A percentile compares a stretch with the other conserved stretches of the same genome.
phyloP scores from a whole-genome alignment of 2,329 filamentous ascomycete genomes.

The Beauveria scarabaeidicola region DNA sequence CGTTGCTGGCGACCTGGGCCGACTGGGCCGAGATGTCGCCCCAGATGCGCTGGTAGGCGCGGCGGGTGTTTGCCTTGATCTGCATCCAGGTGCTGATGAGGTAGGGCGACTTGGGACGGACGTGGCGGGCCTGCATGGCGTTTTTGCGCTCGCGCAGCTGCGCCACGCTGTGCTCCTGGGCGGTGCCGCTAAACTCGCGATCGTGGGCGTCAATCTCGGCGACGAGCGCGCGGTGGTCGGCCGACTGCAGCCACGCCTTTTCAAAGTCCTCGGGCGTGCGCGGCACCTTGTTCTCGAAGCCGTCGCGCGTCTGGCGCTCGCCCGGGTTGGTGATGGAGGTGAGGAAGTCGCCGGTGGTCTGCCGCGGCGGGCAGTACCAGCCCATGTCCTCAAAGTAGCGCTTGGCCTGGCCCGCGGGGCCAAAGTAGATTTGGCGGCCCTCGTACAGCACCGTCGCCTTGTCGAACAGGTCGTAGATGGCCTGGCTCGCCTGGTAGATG shows the following conservation, averaged over 20 bases:
- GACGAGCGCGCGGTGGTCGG: constrained; percentile 33
- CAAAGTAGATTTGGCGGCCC: constrained; percentile 70
- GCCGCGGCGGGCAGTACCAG: constrained; percentile 56
- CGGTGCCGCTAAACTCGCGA: constrained; percentile 33
- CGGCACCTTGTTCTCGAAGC: constrained; percentile 54
- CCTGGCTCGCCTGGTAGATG: constrained; percentile 63
- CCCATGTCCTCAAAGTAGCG: constrained; percentile 61
- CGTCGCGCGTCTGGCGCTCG: constrained; percentile 47
- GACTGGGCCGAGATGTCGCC: constrained; percentile 41
- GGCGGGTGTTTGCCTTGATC: constrained; percentile 39
- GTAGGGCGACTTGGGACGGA: constrained; percentile 47
- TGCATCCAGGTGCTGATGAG: constrained; percentile 48
- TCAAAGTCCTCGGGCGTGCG: constrained; percentile 64
- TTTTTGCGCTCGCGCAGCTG: constrained; percentile 40
- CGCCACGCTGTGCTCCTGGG: constrained; percentile 29
- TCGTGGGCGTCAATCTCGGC: constrained; percentile 44
- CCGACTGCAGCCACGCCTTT: constrained; percentile 34
- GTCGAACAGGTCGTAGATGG: constrained; percentile 66
- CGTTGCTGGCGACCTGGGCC: constrained; percentile 36
- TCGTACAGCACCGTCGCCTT: constrained; percentile 69
- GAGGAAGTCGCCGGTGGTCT: constrained; percentile 62
- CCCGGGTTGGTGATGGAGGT: constrained; percentile 58
- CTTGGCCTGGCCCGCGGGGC: constrained; percentile 50
- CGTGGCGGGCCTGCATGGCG: constrained; percentile 42
- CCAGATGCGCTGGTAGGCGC: constrained; percentile 45